Evolutionary conservation across 2,329 filamentous ascomycete species (phyloP).

Genomic region (Pestalotiopsis sp.): DNA sequence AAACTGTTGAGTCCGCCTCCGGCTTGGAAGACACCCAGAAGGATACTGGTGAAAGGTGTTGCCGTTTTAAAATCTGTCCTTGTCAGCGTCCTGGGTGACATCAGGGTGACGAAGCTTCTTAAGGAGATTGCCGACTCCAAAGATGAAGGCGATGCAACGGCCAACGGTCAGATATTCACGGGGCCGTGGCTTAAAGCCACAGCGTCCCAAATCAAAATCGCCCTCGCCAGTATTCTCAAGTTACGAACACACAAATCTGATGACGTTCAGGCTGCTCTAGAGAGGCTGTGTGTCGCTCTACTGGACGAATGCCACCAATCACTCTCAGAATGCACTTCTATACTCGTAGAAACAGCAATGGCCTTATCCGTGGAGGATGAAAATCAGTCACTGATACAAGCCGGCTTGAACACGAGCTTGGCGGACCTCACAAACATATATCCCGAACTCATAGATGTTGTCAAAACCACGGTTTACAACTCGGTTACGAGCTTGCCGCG

Average conservation of each 20-base stretch:
- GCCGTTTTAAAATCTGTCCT: conserved; percentile 57
- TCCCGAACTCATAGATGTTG: conserved; percentile 57
- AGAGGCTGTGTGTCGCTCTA: conserved; percentile 70
- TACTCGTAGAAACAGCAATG: conserved; percentile 82
- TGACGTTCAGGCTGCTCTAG: conserved; percentile 68
- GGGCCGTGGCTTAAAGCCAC: conserved; percentile 78
- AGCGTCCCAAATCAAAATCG: conserved; percentile 76
- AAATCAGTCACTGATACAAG: conserved; percentile 39
- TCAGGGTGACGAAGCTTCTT: conserved; percentile 50
- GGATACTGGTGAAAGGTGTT: conserved; percentile 64
- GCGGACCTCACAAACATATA: conserved; percentile 64
- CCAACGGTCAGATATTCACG: conserved; percentile 42
- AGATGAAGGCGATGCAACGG: conserved; percentile 19
- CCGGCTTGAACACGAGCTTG: conserved; percentile 57
- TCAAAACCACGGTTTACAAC: conserved; percentile 72
- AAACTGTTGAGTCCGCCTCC: conserved; percentile 72
- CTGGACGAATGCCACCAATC: conserved; percentile 78
- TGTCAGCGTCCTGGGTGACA: conserved; percentile 56
- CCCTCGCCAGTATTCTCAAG: conserved; percentile 74
- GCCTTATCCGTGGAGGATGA: conserved; percentile 59
- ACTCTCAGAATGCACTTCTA: conserved; percentile 64
- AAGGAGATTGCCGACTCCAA: conserved; percentile 31
- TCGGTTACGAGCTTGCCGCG: conserved; percentile 82
- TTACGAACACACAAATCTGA: conserved; percentile 68
- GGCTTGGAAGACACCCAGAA: conserved; percentile 52